Evolutionary conservation across 139 green algal genomes (phyloP), one percentile per base, ranked within the genome.

Genomic region (Tetradesmus obliquus): DNA sequence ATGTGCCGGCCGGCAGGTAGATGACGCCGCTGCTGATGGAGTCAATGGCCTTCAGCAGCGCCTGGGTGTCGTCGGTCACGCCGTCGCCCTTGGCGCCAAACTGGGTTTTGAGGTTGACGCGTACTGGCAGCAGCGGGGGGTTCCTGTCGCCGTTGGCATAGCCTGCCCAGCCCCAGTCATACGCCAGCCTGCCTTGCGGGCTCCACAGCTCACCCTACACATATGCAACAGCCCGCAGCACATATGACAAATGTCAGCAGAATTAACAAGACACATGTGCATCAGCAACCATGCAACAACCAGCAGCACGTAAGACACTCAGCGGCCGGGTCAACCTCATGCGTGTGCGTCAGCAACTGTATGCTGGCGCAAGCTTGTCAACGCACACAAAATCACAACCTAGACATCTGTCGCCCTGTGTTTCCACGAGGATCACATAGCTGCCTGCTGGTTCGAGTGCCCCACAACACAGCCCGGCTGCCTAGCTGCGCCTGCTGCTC

Each of bases 181-280:
- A 91, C 55, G 10, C 88, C 69, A 91, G 55, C 45, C 88, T 58
- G 72, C 55, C 88, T 10, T 24, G 55, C 2, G 76, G 15, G 20
- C 74, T 86, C 88, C 88, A 91, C 22, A 91, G 74, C 88, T 91
- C 88, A 24, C 88, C 88, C 88, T 91, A 53, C 53, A 32, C 17
- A 19, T 24, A 45, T 45, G 32, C 32, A 45, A 45, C 32, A 45
- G 32, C 32, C 32, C 32, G 32, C 20, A 9, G 72, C 7, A 22
- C 45, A 9, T 82, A 22, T 19, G 72, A 53, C 20, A 10, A 53
- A 22, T 82, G 72, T 82, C 6, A 9, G 72, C 45, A 9, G 12
- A 9, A 53, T 20, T 82, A 22, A n/a, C 6, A 9, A 22, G 12
- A 9, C 45, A 22, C 45, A 22, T 82, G 32, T 45, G 32, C 32